A percentile compares a stretch with the other conserved stretches of the same genome.
Evolutionary conservation across 1,284 basidiomycete genomes (phyloP).

Genomic region (Heterobasidion occidentale): DNA sequence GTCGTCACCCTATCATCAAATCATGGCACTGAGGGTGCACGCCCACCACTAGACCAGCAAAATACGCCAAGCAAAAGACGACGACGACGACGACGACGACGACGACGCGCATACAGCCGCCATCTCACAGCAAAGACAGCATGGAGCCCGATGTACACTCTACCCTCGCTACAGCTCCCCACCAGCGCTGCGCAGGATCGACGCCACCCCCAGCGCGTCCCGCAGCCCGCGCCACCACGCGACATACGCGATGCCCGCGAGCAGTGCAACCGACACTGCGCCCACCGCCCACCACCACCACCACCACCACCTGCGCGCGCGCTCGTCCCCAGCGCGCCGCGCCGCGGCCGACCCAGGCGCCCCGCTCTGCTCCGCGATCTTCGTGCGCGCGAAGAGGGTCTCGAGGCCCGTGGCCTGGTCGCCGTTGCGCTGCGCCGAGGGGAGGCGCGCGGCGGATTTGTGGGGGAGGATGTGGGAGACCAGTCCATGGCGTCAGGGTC

Average conservation of each 20-base stretch:
- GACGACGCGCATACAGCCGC: too few relatives aligned
- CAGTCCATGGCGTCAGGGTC: conserved; percentile 64
- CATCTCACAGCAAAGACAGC: too few relatives aligned
- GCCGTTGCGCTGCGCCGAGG: conserved; percentile 48
- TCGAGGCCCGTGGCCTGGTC: conserved; percentile 75
- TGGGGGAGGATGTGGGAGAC: conserved; percentile 40
- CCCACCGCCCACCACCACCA: conserved; percentile 27
- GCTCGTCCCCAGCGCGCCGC: background rate
- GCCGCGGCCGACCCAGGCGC: background rate
- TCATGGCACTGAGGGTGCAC: too few relatives aligned
- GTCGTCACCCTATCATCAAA: too few relatives aligned
- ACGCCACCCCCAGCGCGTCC: background rate
- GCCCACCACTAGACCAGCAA: too few relatives aligned
- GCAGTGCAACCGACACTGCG: conserved; percentile 24
- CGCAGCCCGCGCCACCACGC: conserved; percentile 2
- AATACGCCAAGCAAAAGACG: too few relatives aligned
- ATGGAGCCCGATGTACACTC: too few relatives aligned
- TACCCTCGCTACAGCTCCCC: too few relatives aligned
- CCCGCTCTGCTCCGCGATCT: conserved; percentile 34
- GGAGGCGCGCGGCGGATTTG: conserved; percentile 42
- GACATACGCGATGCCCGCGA: conserved; percentile 7
- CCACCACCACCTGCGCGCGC: background rate
- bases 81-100: too few relatives aligned
- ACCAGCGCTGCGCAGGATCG: too few relatives aligned
- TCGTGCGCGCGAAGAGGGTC: conserved; percentile 58